A percentile compares a stretch with the other conserved stretches of the same genome.
phyloP scores from a whole-genome alignment of 176 grass and related monocot species.

The Dactylis glomerata region DNA sequence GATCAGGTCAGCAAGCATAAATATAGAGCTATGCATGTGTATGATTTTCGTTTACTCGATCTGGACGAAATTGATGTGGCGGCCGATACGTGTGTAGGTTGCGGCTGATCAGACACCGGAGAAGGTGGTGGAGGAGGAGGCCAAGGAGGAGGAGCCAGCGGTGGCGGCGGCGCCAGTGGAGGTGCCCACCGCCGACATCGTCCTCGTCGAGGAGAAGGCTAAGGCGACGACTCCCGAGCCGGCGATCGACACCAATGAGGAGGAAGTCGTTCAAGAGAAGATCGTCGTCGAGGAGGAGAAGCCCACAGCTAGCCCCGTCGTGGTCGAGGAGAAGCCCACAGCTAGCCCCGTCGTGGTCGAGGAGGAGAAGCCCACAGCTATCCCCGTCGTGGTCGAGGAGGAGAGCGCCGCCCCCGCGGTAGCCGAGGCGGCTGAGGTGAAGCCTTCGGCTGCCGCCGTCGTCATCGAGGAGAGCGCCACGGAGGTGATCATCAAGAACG shows the following conservation, averaged over 20 bases:
- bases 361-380: not conserved
- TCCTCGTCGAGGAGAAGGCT: not conserved
- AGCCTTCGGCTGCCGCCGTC: not conserved
- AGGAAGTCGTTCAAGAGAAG: not conserved
- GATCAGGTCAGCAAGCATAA: not conserved
- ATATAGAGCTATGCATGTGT: not conserved
- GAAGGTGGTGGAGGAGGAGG: conserved; percentile 23
- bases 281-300: conserved; percentile 29
- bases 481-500: not conserved
- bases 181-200: not conserved
- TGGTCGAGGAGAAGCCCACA: not conserved
- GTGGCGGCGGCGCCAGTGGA: not conserved
- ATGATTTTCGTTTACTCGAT: not conserved
- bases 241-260: not conserved
- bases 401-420: not conserved
- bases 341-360: not conserved
- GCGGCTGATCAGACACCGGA: conserved; percentile 10
- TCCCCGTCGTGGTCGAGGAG: not conserved
- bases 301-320: not conserved
- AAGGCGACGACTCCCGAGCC: not conserved
- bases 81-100: not conserved
- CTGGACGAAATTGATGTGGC: not conserved
- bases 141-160: not conserved
- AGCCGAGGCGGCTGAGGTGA: not conserved
- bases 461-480: not conserved